These are phyloP conservation scores for Pyronema domesticum DNA, from an alignment of 495 filamentous ascomycete species.

Conservation along the genomic window DNA sequence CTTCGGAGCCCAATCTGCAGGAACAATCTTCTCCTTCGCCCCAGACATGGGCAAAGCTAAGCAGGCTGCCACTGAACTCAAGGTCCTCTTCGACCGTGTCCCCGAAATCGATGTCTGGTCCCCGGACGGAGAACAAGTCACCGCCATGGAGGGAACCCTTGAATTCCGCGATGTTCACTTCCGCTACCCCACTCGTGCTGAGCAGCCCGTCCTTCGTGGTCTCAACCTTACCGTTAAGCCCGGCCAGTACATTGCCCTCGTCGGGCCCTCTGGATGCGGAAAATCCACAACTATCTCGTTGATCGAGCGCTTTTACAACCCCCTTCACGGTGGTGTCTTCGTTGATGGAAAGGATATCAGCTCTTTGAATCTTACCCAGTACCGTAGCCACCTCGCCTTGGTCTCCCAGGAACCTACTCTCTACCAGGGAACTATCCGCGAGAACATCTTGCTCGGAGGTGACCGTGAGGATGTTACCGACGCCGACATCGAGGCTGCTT, in stretches of 20 bases:
- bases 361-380: constrained; percentile 56
- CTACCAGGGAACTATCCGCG: constrained; percentile 68
- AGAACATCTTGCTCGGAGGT: constrained; percentile 59
- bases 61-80: constrained; percentile 56
- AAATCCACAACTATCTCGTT: constrained; percentile 65
- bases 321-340: constrained; percentile 49
- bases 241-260: constrained; percentile 64
- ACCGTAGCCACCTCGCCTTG: constrained; percentile 57
- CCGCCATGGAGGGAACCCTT: constrained; percentile 44
- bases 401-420: constrained; percentile 77
- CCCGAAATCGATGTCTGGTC: constrained; percentile 76
- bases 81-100: constrained; percentile 57
- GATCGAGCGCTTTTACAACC: constrained; percentile 74
- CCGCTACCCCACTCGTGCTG: constrained; percentile 61
- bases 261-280: constrained; percentile 66
- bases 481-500: constrained; percentile 51
- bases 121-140: constrained; percentile 42
- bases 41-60: constrained; percentile 81
- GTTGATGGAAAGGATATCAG: constrained; percentile 62
- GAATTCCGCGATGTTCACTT: constrained; percentile 69
- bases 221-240: constrained; percentile 53
- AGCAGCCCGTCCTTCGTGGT: constrained; percentile 60
- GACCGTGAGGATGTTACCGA: constrained; percentile 46
- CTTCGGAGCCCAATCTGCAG: constrained; percentile 69
- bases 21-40: constrained; percentile 73